Evolutionary conservation across 2,329 filamentous ascomycete genomes (phyloP), one percentile per base, ranked within the genome.

Genomic region (Arthrobotrys conoides): DNA sequence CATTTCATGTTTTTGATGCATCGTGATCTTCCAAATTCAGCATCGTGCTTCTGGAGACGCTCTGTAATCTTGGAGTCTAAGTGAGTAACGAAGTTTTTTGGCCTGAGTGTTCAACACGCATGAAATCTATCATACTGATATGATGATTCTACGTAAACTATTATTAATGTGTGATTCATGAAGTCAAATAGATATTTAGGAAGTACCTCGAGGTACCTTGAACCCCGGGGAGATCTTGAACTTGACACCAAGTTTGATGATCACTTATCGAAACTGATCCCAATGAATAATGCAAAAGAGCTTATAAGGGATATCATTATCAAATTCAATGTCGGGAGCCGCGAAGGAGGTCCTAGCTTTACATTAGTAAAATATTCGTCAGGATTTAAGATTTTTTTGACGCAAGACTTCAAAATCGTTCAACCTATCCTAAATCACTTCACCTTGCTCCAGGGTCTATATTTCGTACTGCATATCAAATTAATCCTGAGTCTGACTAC

Each of bases 171-270:
- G 36, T 55, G 22, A 68, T 36, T 68, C 48, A 57, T 38, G n/a
- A 46, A 14, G 16, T 51, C 41, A 8, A 49, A 5, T 24, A 57
- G 2, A 5, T 33, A 9, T 36, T 36, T 16, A 36, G 10, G 10
- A 75, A 36, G 71, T 75, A 75, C 71, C 55, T 55, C 46, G 20
- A 55, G 33, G 71, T 75, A 75, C 71, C 27, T n/a, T 18, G 14
- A 57, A 30, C 20, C 22, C 48, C 30, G 12, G 33, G 20, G 33
- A 20, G 38, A 44, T 20, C 10, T 5, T 36, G 2, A 16, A 14
- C 16, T 22, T 24, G 20, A 44, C 20, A 9, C 22, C 44, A 24
- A 41, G 2, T 41, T 36, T 2, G 14, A n/a, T 71, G 41, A 59
- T 64, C 27, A 49, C 41, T 14, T 38, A 64, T 64, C 44, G 36